Conservation (phyloP, 2,329 filamentous ascomycete species). For the Podosphaera aphanis region DNA sequence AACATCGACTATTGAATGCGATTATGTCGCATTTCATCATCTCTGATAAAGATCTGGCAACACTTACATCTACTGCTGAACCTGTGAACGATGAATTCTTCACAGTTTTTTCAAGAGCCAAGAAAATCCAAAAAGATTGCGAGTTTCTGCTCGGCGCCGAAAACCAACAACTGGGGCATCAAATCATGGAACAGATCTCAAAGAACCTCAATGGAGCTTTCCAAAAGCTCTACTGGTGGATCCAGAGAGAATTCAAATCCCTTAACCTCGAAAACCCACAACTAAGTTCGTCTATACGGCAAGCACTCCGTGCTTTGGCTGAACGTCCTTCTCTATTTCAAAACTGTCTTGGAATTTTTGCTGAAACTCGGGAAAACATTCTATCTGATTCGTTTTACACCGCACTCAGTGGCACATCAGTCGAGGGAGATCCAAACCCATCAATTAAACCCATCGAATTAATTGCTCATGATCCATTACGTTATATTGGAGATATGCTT, state of each 20-base stretch:
- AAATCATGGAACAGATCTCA: conserved; percentile 78
- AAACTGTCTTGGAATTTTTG: conserved; percentile 79
- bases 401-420: conserved; percentile 52
- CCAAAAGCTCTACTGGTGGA: conserved; percentile 89
- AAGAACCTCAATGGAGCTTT: conserved; percentile 73
- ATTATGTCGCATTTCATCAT: conserved; percentile 70
- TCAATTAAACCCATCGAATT: conserved; percentile 74
- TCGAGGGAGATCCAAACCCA: conserved; percentile 31
- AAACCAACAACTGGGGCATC: conserved; percentile 65
- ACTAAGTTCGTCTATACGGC: conserved; percentile 63
- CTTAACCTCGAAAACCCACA: conserved; percentile 87
- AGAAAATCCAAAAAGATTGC: conserved; percentile 71
- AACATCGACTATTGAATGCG: conserved; percentile 52
- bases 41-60: conserved; percentile 54
- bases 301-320: conserved; percentile 64
- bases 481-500: conserved; percentile 91
- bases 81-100: conserved; percentile 78
- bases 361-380: conserved; percentile 67
- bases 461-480: conserved; percentile 69
- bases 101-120: conserved; percentile 48
- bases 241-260: conserved; percentile 77
- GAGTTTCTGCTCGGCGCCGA: conserved; percentile 76
- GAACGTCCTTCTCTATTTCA: conserved; percentile 81
- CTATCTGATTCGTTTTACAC: conserved; percentile 75
- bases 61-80: conserved; percentile 54